phyloP scores from a whole-genome alignment of 2,329 filamentous ascomycete species.

The Sporothrix brunneoviolacea region DNA sequence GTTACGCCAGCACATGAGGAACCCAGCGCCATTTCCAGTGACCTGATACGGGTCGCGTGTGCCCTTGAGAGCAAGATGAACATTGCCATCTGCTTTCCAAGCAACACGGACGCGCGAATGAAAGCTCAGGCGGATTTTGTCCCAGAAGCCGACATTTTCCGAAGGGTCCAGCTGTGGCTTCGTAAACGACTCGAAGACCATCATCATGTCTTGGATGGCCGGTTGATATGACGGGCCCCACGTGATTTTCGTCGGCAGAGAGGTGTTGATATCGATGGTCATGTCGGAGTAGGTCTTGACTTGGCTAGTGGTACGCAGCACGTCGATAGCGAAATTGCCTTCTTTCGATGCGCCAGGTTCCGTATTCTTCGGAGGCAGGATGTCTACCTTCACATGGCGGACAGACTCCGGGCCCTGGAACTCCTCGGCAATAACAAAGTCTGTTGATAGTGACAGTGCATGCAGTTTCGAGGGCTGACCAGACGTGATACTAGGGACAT shows the following conservation, averaged over 20 bases:
- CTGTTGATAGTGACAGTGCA: conserved; percentile 76
- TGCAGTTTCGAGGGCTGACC: conserved; percentile 73
- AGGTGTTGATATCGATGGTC: conserved; percentile 85
- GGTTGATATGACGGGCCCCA: conserved; percentile 98
- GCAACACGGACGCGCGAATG: conserved; percentile 83
- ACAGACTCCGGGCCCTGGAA: conserved; percentile 75
- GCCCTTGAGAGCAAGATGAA: conserved; percentile 87
- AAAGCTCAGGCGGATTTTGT: conserved; percentile 91
- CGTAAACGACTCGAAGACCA: conserved; percentile 94
- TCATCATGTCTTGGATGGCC: conserved; percentile 99
- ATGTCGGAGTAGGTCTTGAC: conserved; percentile 97
- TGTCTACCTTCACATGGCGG: conserved; percentile 71
- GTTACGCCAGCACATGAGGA: conserved; percentile 97
- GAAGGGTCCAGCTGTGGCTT: conserved; percentile 92
- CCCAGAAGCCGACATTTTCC: conserved; percentile 94
- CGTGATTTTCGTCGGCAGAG: conserved; percentile 83
- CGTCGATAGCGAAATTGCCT: conserved; percentile 73
- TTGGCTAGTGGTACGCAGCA: conserved; percentile 83
- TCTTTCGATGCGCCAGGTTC: conserved; percentile 48
- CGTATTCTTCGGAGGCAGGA: conserved; percentile 65
- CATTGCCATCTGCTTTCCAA: conserved; percentile 94
- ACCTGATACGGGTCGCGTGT: conserved; percentile 89
- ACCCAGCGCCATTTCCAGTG: conserved; percentile 86
- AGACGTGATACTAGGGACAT: conserved; percentile 75
- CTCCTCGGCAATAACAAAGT: conserved; percentile 95